Base-by-base conservation (phyloP, 805 yeast genomes). In the Vanderwaltozyma tropicalis region DNA sequence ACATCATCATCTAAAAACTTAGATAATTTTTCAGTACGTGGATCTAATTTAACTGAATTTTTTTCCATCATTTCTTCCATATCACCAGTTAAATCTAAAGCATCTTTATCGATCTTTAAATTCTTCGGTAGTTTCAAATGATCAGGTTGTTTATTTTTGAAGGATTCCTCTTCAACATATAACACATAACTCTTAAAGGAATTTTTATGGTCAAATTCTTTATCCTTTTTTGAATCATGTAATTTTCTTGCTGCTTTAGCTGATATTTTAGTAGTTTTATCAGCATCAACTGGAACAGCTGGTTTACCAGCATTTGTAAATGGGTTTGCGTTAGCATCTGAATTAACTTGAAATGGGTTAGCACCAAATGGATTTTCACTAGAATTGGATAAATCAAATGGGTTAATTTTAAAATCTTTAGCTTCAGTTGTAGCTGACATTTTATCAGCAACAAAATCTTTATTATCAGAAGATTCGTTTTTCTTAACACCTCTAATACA, bases 401-500 rank as follows among this genome's bases (percentile, higher is more conserved):
- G 56, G 29, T 63, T 61, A 12, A 63, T 55, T 13, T 55, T 47
- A 32, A 65, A 57, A 33, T 63, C 55, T 62, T 64, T 72, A 49
- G 52, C 71, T 49, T 52, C 66, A 37, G 59, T 69, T 51, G 49
- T 53, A 32, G 38, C 35, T 35, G 67, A 63, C 50, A 63, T 58
- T 47, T 70, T 66, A 39, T 66, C 65, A 25, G 72, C 74, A 14
- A 67, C 49, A 32, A 62, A 53, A 29, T 66, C 55, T 4, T n/a
- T 8, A 3, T 15, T 10, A 35, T 66, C 64, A 7, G 64, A 61
- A 29, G 62, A 60, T 0, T 75, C 74, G 50, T 80, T 85, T 47
- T 78, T 75, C 41, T 68, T 62, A 1, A 88, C 66, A 2, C 89
- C 95, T 54, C 96, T 68, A 36, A 92, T 65, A 21, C 85, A 87